Conservation (phyloP, 2,329 filamentous ascomycete species). For the Pseudogymnoascus pannorum region DNA sequence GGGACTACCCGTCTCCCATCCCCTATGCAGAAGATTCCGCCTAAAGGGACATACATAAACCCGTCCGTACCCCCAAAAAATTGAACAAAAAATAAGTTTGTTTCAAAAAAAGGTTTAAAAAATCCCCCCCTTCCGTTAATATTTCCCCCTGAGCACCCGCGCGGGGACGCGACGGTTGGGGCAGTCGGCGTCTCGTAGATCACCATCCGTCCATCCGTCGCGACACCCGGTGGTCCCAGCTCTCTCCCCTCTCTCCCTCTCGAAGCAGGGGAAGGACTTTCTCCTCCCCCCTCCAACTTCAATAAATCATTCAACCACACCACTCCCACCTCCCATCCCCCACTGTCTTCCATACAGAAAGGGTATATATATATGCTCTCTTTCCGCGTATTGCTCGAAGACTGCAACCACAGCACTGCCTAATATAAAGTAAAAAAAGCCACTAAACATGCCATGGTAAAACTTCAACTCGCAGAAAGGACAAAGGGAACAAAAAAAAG, state of each 20-base stretch:
- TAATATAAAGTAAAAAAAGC: too few species aligned
- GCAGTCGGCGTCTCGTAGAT: background rate
- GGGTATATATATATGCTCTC: background rate
- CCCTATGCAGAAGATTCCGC: background rate
- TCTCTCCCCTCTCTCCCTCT: background rate
- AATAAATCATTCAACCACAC: background rate
- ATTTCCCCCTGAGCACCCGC: background rate
- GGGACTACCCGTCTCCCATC: too few species aligned
- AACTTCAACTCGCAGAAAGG: background rate
- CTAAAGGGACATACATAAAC: background rate
- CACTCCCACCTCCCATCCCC: background rate
- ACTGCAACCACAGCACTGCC: background rate
- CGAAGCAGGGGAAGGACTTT: background rate
- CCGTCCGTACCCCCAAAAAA: background rate
- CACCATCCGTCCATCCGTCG: background rate
- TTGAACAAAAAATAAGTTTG: background rate
- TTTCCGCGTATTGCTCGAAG: conserved; percentile 4
- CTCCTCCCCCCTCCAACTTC: background rate
- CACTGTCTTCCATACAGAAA: background rate
- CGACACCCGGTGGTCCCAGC: background rate
- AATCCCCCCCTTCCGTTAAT: background rate
- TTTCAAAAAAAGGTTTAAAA: background rate
- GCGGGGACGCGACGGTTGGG: background rate
- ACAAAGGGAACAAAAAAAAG: background rate
- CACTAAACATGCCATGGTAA: background rate